Percentiles rank a stretch among this genome's conserved stretches.
Conservation (phyloP, 192 early-diverging fungal genomes). For the Phycomyces nitens region DNA sequence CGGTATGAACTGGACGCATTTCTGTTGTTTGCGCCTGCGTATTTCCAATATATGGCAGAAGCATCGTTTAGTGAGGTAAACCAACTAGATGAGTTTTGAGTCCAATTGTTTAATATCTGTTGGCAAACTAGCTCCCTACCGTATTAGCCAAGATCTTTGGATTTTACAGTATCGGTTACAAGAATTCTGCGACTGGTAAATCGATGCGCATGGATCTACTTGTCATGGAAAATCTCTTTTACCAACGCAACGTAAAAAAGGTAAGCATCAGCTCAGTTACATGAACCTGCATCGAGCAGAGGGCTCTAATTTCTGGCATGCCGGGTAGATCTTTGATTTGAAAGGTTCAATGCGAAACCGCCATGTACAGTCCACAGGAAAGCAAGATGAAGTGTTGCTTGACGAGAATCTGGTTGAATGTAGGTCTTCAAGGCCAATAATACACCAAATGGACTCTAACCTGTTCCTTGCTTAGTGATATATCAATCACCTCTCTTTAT, state of each 20-base stretch:
- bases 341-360: constrained; percentile 96
- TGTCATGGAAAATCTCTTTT: constrained; percentile 97
- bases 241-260: constrained; percentile 70
- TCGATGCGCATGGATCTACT: constrained; percentile 85
- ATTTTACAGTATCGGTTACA: constrained; percentile 87
- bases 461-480: constrained; percentile 47
- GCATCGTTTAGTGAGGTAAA: constrained; percentile 73
- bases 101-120: too few species aligned
- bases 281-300: constrained; percentile 1
- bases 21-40: constrained; percentile 83
- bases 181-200: constrained; percentile 79
- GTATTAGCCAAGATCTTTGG: constrained; percentile 89
- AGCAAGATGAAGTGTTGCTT: constrained; percentile 80
- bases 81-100: too few species aligned
- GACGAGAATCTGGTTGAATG: constrained; percentile 93
- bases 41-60: constrained; percentile 83
- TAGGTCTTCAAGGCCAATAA: constrained; percentile 31
- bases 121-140: constrained; percentile 70
- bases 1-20: constrained; percentile 84
- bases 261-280: constrained; percentile 29
- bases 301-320: not conserved
- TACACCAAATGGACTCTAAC: not conserved
- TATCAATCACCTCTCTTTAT: constrained; percentile 88
- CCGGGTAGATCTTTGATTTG: constrained; percentile 75
- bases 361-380: constrained; percentile 83